Conservation (phyloP, 2,329 filamentous ascomycete genomes). For the Diaporthe sp. region DNA sequence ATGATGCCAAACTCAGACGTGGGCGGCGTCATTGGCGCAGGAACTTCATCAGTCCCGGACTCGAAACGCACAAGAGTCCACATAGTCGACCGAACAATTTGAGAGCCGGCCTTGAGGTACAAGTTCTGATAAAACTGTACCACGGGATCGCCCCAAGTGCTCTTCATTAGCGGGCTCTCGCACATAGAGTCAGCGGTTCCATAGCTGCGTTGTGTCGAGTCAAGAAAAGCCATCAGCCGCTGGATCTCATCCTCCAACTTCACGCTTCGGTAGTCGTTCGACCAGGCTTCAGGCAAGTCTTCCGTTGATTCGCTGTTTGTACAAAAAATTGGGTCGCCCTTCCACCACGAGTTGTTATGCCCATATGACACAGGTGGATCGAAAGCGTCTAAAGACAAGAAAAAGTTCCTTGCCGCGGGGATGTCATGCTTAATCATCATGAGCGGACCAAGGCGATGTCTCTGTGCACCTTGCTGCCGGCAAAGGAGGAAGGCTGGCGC, state of each 20-base stretch:
- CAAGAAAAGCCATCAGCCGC: conserved; percentile 74
- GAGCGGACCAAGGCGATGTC: conserved; percentile 65
- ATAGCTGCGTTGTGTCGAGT: conserved; percentile 71
- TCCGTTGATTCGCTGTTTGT: conserved; percentile 52
- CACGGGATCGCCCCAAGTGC: conserved; percentile 53
- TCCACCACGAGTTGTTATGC: conserved; percentile 73
- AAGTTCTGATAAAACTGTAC: conserved; percentile 62
- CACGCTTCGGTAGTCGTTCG: conserved; percentile 50
- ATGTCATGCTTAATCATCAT: conserved; percentile 73
- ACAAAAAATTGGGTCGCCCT: conserved; percentile 64
- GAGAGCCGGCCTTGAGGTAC: conserved; percentile 44
- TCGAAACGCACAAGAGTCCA: conserved; percentile 40
- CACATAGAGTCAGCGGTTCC: conserved; percentile 66
- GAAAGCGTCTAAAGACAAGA: conserved; percentile 58
- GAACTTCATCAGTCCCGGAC: conserved; percentile 16
- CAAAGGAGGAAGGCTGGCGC: conserved; percentile 68
- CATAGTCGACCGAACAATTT: conserved; percentile 24
- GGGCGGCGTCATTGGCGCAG: not conserved
- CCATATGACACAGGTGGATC: conserved; percentile 62
- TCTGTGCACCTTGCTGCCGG: conserved; percentile 47
- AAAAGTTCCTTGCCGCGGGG: conserved; percentile 70
- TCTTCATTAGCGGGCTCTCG: conserved; percentile 51
- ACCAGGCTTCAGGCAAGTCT: conserved; percentile 44
- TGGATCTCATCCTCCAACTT: conserved; percentile 66
- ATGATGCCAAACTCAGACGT: conserved; percentile 43